These are phyloP conservation scores for Ensete glaucum DNA, from an alignment of 176 grass and related monocot species.

Conservation along the genomic window DNA sequence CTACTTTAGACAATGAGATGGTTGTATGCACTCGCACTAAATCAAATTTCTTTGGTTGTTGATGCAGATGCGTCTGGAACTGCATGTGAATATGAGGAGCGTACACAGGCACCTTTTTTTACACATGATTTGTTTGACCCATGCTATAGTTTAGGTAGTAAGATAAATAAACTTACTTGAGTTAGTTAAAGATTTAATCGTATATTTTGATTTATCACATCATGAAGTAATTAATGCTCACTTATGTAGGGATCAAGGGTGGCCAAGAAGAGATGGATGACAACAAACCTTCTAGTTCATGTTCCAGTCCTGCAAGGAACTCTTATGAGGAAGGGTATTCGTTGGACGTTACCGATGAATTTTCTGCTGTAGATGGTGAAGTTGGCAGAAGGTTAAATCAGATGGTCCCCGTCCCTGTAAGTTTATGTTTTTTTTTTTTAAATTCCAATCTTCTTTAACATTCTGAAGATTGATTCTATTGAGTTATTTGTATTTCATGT, in stretches of 20 bases:
- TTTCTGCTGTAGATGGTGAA: slow-evolving; percentile 48
- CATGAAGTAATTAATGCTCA: not conserved
- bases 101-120: slow-evolving; percentile 24
- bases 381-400: slow-evolving; percentile 55
- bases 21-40: slow-evolving; percentile 2
- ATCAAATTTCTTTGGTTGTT: slow-evolving; percentile 16
- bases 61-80: slow-evolving; percentile 31
- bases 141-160: slow-evolving; percentile 34
- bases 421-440: slow-evolving; percentile 1
- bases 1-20: slow-evolving; percentile 15
- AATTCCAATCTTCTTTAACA: not conserved
- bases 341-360: slow-evolving; percentile 40
- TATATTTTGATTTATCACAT: not conserved
- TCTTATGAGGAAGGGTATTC: slow-evolving; percentile 20
- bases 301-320: slow-evolving; percentile 37
- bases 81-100: slow-evolving; percentile 27
- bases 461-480: no score
- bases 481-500: no score
- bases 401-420: slow-evolving; percentile 54
- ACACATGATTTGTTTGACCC: slow-evolving; percentile 34
- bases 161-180: not conserved
- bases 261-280: slow-evolving; percentile 28
- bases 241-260: slow-evolving; percentile 30
- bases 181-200: not conserved
- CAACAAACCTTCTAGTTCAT: slow-evolving; percentile 48